Evolutionary conservation across 139 green algal species (phyloP), one percentile per base, ranked within the genome.

Genomic region (Chlamydomonas eustigma): DNA sequence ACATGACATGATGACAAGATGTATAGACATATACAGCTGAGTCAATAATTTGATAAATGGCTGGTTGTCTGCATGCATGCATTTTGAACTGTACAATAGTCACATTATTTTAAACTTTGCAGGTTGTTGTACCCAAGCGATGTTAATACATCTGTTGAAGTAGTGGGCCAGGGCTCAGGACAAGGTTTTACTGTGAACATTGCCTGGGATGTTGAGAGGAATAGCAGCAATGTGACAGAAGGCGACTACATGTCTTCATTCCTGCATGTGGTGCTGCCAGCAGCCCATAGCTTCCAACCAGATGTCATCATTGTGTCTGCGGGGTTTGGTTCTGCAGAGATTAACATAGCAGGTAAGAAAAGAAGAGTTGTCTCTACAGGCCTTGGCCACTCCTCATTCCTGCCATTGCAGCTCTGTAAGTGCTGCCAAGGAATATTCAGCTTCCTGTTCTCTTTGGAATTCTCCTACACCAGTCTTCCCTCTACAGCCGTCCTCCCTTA

Each of bases 261-360:
- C 6, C 35, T 88, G 67, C 83, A 91, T 36, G 78, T 94, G 70
- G 72, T 94, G 67, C 50, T 91, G 69, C 89, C 89, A 31, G 81
- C 92, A 32, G 87, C 83, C 5, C 76, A 83, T 0, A 76, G 90
- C 71, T 94, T 89, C 66, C 50, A 75, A n/a, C 90, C 90, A 1
- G 78, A 92, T 12, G 35, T 93, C 3, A 74, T 93, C 12, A 73
- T 94, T 34, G 82, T 93, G 33, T 84, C 89, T n/a, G 88, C 88
- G 5, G 90, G 90, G 50, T 93, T 94, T 77, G 87, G 89, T 36
- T 86, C 88, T 2, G 86, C 85, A 2, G 64, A 81, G 33, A 83
- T 83, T 1, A 87, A 92, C 73, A 79, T 85, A 1, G 3, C 82
- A 0, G 84, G 84, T 88, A 74, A 58, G 83, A 24, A 52, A 36